These are phyloP conservation scores for Hyphodiscus sp. DNA, from an alignment of 2,329 filamentous ascomycete genomes.

Conservation along the genomic window DNA sequence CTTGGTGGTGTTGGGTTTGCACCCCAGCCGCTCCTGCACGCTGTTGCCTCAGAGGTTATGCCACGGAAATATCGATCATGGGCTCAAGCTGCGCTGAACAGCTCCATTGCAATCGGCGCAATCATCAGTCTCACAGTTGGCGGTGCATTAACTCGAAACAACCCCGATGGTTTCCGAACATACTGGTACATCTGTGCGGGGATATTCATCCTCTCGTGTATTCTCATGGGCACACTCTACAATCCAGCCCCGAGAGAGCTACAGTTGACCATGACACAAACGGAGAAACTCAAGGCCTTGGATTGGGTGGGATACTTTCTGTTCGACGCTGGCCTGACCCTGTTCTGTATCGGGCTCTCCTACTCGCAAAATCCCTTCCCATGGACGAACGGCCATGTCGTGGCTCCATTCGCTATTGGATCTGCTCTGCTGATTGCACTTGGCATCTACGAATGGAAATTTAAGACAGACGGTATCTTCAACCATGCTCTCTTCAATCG, in stretches of 20 bases:
- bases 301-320: constrained; percentile 36
- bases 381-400: constrained; percentile 33
- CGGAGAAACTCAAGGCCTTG: constrained; percentile 31
- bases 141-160: constrained; percentile 29
- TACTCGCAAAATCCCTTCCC: constrained; percentile 35
- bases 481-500: constrained; percentile 35
- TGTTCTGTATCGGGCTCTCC: constrained; percentile 34
- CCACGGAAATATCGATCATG: constrained; percentile 32
- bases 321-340: constrained; percentile 30
- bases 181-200: constrained; percentile 33
- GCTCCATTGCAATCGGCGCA: constrained; percentile 29
- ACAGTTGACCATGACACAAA: constrained; percentile 23
- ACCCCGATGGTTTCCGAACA: constrained; percentile 31
- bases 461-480: constrained; percentile 35
- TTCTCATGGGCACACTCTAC: constrained; percentile 29
- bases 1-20: constrained; percentile 33
- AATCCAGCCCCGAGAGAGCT: constrained; percentile 27
- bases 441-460: constrained; percentile 29
- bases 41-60: constrained; percentile 35
- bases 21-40: constrained; percentile 34
- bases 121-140: constrained; percentile 32
- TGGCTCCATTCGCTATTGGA: constrained; percentile 32
- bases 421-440: constrained; percentile 21
- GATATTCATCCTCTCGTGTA: constrained; percentile 24
- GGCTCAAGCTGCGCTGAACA: constrained; percentile 31